These are phyloP conservation scores for Cystobasidium onofrii DNA, from an alignment of 768 basidiomycete genomes.

Conservation along the genomic window DNA sequence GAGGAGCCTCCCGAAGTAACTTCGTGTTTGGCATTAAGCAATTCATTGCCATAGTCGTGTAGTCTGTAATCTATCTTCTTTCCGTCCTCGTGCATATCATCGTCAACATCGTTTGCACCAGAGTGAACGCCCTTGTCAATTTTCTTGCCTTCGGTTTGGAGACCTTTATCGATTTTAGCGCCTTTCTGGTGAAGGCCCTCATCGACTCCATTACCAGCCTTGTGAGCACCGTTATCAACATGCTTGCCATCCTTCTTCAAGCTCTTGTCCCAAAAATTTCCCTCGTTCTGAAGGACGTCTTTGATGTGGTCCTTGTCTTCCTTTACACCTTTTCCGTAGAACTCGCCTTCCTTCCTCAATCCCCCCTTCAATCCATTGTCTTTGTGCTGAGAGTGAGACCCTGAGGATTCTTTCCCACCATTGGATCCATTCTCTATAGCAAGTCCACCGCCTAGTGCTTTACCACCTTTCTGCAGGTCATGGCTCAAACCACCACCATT, in stretches of 20 bases:
- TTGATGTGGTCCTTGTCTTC: neutral
- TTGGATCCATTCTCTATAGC: no score
- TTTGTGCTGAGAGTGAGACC: no score
- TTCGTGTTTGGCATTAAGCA: neutral
- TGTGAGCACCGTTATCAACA: neutral
- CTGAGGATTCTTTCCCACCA: no score
- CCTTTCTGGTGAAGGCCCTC: neutral
- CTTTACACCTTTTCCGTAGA: neutral
- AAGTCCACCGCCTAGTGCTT: no score
- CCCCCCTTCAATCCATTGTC: no score
- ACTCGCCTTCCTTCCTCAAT: neutral
- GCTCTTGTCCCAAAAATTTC: neutral
- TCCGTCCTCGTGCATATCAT: neutral
- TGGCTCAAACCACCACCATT: no score
- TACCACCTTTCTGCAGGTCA: no score
- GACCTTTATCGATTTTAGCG: neutral
- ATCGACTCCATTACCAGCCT: neutral
- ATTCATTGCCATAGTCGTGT: neutral
- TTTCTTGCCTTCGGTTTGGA: neutral
- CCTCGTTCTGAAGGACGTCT: neutral
- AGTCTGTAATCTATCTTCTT: neutral
- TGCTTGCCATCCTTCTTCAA: neutral
- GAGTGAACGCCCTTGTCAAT: conserved; percentile 1
- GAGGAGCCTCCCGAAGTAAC: no score
- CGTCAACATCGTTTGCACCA: neutral